phyloP scores from a whole-genome alignment of 176 grass and related monocot genomes.

The Oryza glaberrima region DNA sequence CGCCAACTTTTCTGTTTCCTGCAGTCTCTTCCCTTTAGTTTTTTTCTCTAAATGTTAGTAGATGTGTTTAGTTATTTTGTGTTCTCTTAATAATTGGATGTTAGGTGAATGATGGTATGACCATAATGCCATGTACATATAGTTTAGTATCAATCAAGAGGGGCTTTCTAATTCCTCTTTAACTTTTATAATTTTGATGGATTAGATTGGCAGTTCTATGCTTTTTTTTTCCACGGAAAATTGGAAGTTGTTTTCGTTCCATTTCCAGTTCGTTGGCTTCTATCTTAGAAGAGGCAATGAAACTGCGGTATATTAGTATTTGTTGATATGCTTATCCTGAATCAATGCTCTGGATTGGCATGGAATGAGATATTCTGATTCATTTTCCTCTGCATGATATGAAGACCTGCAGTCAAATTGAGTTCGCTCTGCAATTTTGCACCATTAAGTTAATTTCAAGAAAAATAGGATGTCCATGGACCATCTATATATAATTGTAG shows the following conservation, averaged over 20 bases:
- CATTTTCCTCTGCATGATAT: background rate
- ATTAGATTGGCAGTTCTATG: background rate
- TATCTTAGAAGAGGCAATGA: background rate
- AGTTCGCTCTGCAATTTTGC: background rate
- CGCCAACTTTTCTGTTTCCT: slow-evolving; percentile 34
- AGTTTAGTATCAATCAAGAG: background rate
- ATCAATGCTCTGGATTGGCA: background rate
- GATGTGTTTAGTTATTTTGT: background rate
- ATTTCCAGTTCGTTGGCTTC: background rate
- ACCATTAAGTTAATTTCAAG: background rate
- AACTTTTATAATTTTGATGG: background rate
- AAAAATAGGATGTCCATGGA: background rate
- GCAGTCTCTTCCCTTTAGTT: background rate
- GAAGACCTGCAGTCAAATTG: background rate
- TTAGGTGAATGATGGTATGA: slow-evolving; percentile 26
- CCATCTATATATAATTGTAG: background rate
- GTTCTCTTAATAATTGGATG: slow-evolving; percentile 37
- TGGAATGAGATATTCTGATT: background rate
- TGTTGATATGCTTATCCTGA: no score
- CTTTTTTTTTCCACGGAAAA: slow-evolving; percentile 1
- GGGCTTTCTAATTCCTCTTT: slow-evolving; percentile 6
- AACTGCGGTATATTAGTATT: background rate
- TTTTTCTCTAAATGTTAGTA: background rate
- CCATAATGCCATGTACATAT: slow-evolving; percentile 15
- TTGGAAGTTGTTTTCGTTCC: background rate